Evolutionary conservation across 2,329 filamentous ascomycete genomes (phyloP), one percentile per base, ranked within the genome.

Genomic region (Colletotrichum lentis): DNA sequence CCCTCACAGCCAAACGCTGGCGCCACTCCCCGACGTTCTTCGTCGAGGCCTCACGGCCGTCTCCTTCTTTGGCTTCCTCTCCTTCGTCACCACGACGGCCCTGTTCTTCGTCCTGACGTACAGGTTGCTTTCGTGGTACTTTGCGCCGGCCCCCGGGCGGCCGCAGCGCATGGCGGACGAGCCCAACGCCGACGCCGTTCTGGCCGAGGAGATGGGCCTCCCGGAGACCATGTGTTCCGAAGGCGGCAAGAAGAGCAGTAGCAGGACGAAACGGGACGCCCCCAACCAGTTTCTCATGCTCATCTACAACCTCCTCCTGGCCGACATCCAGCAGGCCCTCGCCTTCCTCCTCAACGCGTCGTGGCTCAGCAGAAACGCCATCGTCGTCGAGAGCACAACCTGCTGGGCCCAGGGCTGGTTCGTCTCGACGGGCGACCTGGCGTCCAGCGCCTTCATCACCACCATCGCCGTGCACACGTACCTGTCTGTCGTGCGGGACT

Each of bases 391-490:
- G 2, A 83, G 81, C 0, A 70, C 79, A 3, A 78, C 83, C 7
- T 89, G 87, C 75, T 77, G 73, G 73, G 83, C 81, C 1, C 86
- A 89, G 75, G 86, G 84, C 12, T 88, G 85, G 76, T 81, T 89
- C 37, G 77, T 89, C 0, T 85, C 84, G 18, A 85, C 82, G 0
- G 87, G 87, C 31, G 86, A 88, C 71, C 69, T 89, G 63, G 81
- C 85, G 0, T 85, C 83, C 50, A 86, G 85, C 53, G 79, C 86
- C 35, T 89, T 87, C 76, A 86, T 88, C 66, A 81, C 85, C 16
- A 78, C 79, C 12, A 89, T 89, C 68, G 87, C 84, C 16, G 69
- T 86, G 0, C 86, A 89, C 74, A 89, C 86, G 0, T 88, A 87
- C 71, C 79, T 84, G 7, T 82, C 82, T 1, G 81, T 88, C 0